Conservation (phyloP, 2,329 filamentous ascomycete genomes). For the Alternaria triticina region DNA sequence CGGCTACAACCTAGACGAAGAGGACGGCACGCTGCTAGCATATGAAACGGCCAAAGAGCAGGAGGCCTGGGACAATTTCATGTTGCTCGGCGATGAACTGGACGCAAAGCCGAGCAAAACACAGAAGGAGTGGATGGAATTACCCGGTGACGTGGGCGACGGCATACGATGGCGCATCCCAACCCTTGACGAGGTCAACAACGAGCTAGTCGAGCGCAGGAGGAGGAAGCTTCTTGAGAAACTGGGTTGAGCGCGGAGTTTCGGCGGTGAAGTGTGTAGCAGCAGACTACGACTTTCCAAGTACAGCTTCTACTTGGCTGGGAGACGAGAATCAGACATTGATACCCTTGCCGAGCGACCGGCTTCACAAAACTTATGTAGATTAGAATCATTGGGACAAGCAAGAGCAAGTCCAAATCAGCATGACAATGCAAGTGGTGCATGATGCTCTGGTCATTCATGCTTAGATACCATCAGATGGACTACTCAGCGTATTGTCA, state of each 20-base stretch:
- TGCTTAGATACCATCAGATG: neutral
- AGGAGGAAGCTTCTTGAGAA: constrained; percentile 85
- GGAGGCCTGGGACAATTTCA: constrained; percentile 75
- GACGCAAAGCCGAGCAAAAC: constrained; percentile 29
- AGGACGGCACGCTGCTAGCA: constrained; percentile 78
- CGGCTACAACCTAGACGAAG: constrained; percentile 90
- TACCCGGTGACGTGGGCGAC: constrained; percentile 87
- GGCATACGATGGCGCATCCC: constrained; percentile 83
- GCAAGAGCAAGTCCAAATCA: constrained; percentile 25
- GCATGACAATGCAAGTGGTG: neutral
- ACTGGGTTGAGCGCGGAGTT: constrained; percentile 52
- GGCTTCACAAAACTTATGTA: constrained; percentile 14
- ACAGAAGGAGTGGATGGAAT: constrained; percentile 70
- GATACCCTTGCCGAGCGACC: constrained; percentile 20
- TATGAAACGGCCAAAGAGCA: constrained; percentile 87
- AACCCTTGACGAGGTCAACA: constrained; percentile 88
- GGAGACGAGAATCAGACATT: constrained; percentile 6
- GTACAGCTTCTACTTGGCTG: neutral
- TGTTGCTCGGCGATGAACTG: constrained; percentile 60
- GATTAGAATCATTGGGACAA: constrained; percentile 9
- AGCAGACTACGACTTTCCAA: constrained; percentile 7
- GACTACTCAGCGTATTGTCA: neutral
- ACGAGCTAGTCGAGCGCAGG: constrained; percentile 87
- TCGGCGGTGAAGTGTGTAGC: constrained; percentile 8
- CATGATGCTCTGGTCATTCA: neutral